Evolutionary conservation across 1,284 basidiomycete species (phyloP).

Genomic region (Fomitopsis pinicola): DNA sequence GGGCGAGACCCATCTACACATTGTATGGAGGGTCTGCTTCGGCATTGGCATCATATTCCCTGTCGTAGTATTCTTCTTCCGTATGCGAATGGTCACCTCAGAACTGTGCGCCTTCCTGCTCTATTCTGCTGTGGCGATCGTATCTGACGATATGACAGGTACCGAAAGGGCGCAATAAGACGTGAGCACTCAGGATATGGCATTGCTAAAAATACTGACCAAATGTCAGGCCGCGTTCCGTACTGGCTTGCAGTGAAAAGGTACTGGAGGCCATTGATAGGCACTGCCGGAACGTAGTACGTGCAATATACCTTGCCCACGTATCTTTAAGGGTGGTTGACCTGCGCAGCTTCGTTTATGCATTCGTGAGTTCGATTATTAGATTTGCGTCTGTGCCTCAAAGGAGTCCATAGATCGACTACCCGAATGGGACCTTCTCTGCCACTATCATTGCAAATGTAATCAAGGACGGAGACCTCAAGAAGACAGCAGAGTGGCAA

Average conservation of each 20-base stretch:
- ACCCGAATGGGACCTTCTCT: slow-evolving; percentile 68
- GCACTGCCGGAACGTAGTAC: slow-evolving; percentile 70
- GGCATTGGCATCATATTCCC: slow-evolving; percentile 70
- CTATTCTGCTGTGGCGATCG: background rate
- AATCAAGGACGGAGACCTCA: slow-evolving; percentile 48
- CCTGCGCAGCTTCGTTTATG: slow-evolving; percentile 64
- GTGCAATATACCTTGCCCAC: slow-evolving; percentile 11
- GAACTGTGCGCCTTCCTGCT: slow-evolving; percentile 38
- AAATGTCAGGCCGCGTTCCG: slow-evolving; percentile 47
- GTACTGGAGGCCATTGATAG: slow-evolving; percentile 69
- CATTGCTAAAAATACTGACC: background rate
- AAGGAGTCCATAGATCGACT: slow-evolving; percentile 44
- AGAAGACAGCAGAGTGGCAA: slow-evolving; percentile 66
- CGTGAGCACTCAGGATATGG: slow-evolving; percentile 31
- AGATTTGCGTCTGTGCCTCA: background rate
- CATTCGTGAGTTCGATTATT: slow-evolving; percentile 45
- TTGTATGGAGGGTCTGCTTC: slow-evolving; percentile 76
- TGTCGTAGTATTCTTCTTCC: slow-evolving; percentile 67
- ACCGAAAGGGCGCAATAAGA: slow-evolving; percentile 63
- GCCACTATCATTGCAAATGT: slow-evolving; percentile 60
- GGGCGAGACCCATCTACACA: slow-evolving; percentile 61
- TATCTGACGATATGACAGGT: slow-evolving; percentile 11
- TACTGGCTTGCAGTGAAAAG: slow-evolving; percentile 57
- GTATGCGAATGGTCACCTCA: slow-evolving; percentile 68
- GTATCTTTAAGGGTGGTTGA: background rate